Evolutionary conservation across 2,329 filamentous ascomycete genomes (phyloP).

Genomic region (Metarhizium robertsii): DNA sequence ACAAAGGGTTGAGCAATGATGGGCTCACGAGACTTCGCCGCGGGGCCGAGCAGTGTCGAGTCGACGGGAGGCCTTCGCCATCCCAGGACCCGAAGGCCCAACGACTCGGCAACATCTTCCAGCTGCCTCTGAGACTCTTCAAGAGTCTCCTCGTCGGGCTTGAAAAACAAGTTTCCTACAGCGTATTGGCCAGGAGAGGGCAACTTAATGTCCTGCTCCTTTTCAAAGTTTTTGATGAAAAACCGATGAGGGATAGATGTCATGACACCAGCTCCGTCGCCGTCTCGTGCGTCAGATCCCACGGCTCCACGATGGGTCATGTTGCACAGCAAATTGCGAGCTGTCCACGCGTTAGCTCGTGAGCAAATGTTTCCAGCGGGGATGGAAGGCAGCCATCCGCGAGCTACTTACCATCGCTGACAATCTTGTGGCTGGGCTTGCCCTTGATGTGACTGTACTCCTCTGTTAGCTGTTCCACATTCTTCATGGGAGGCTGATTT

Average conservation of each 20-base stretch:
- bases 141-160: slow-evolving; percentile 83
- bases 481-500: background rate
- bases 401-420: slow-evolving; percentile 76
- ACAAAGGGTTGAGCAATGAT: slow-evolving; percentile 94
- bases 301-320: slow-evolving; percentile 99
- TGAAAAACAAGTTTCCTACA: slow-evolving; percentile 97
- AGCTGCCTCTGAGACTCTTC: slow-evolving; percentile 87
- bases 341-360: slow-evolving; percentile 2
- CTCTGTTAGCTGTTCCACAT: slow-evolving; percentile 12
- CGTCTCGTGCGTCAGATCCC: slow-evolving; percentile 93
- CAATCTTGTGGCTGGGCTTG: slow-evolving; percentile 93
- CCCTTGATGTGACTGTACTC: slow-evolving; percentile 83
- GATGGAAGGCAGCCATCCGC: background rate
- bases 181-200: slow-evolving; percentile 90
- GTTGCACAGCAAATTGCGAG: slow-evolving; percentile 80
- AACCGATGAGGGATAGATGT: slow-evolving; percentile 97
- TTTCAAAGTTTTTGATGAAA: slow-evolving; percentile 96
- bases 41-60: slow-evolving; percentile 84
- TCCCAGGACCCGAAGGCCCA: slow-evolving; percentile 84
- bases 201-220: slow-evolving; percentile 78
- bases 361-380: background rate
- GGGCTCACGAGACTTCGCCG: slow-evolving; percentile 87
- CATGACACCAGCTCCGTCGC: slow-evolving; percentile 98
- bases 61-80: slow-evolving; percentile 95
- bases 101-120: slow-evolving; percentile 81